phyloP scores from a whole-genome alignment of 208 protist species.

The Leishmania arabica region DNA sequence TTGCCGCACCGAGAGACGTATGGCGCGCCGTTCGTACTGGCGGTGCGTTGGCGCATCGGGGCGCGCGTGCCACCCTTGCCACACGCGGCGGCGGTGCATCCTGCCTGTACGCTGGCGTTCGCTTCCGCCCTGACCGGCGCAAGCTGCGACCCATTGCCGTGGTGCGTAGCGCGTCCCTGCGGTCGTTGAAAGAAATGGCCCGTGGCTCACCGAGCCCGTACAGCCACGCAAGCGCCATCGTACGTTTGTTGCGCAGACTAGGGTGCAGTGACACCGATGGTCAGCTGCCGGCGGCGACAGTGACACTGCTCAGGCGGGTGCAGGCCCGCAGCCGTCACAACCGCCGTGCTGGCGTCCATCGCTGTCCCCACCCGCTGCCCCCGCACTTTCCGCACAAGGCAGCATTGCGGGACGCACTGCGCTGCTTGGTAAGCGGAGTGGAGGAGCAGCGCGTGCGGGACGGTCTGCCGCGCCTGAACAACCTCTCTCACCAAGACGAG shows the following conservation, averaged over 20 bases:
- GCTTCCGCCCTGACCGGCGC: constrained; percentile 54
- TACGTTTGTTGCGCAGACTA: constrained; percentile 2
- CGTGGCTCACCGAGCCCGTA: constrained; percentile 26
- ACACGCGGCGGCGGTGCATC: background rate
- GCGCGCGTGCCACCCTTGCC: constrained; percentile 5
- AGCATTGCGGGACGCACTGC: constrained; percentile 45
- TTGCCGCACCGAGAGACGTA: background rate
- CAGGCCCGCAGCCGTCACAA: background rate
- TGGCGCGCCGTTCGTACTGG: constrained; percentile 6
- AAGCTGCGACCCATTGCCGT: constrained; percentile 79
- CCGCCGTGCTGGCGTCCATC: too few species aligned
- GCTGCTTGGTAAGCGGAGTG: constrained; percentile 54
- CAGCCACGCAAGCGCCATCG: constrained; percentile 1
- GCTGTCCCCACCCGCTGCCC: background rate
- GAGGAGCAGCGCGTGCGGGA: constrained; percentile 38
- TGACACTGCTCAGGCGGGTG: background rate
- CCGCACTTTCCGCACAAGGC: constrained; percentile 19
- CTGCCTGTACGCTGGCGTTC: constrained; percentile 58
- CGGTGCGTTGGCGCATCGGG: constrained; percentile 3
- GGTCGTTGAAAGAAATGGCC: constrained; percentile 27
- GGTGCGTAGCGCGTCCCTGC: constrained; percentile 32
- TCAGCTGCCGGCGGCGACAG: constrained; percentile 7
- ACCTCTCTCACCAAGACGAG: constrained; percentile 56
- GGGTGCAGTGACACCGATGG: background rate
- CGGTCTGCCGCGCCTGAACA: constrained; percentile 36